phyloP scores from a whole-genome alignment of 202 grass and related monocot species.

The Eragrostis tef region DNA sequence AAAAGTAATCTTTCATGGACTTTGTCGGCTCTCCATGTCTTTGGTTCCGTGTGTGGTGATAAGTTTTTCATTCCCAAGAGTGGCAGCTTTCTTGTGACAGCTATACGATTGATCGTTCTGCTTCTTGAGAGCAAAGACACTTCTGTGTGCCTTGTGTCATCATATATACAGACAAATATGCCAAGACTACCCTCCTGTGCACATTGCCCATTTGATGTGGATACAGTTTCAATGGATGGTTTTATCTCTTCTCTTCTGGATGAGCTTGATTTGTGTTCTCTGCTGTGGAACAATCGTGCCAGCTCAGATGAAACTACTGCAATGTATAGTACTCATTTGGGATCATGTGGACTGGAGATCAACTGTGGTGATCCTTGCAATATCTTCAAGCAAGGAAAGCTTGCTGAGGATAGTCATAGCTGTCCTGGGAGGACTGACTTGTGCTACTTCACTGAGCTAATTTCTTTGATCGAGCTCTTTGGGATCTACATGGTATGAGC shows the following conservation, averaged over 20 bases:
- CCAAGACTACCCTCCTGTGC: slow-evolving; percentile 59
- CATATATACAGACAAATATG: slow-evolving; percentile 41
- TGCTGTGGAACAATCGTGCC: slow-evolving; percentile 42
- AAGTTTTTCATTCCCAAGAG: slow-evolving; percentile 59
- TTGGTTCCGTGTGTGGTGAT: slow-evolving; percentile 69
- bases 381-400: slow-evolving; percentile 56
- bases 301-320: slow-evolving; percentile 42
- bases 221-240: slow-evolving; percentile 48
- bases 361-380: slow-evolving; percentile 60
- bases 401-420: slow-evolving; percentile 41
- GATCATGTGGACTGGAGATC: slow-evolving; percentile 44
- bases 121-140: slow-evolving; percentile 58
- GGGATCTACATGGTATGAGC: slow-evolving; percentile 83
- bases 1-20: slow-evolving; percentile 65
- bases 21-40: slow-evolving; percentile 71
- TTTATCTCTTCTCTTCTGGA: slow-evolving; percentile 74
- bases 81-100: slow-evolving; percentile 54
- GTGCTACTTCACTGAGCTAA: slow-evolving; percentile 71
- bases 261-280: slow-evolving; percentile 64
- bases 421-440: slow-evolving; percentile 45
- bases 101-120: slow-evolving; percentile 61
- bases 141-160: slow-evolving; percentile 45
- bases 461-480: slow-evolving; percentile 90
- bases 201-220: slow-evolving; percentile 67
- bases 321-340: slow-evolving; percentile 36